phyloP scores from a whole-genome alignment of 2,329 filamentous ascomycete species.

The Elsinoe fawcettii region DNA sequence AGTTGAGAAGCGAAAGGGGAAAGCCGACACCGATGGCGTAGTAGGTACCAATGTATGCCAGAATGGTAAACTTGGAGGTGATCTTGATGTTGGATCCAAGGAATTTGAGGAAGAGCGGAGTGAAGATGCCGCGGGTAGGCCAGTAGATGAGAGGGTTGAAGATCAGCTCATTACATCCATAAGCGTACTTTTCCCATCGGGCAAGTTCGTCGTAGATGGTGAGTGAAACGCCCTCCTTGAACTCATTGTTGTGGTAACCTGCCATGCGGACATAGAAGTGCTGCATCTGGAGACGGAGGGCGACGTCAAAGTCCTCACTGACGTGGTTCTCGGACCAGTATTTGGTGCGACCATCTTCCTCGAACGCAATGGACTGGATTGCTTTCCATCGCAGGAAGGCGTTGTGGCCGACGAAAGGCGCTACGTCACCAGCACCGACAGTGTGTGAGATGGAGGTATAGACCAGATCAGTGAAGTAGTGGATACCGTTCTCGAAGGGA shows the following conservation, averaged over 20 bases:
- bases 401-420: conserved; percentile 73
- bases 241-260: conserved; percentile 65
- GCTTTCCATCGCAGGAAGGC: conserved; percentile 69
- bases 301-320: conserved; percentile 76
- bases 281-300: conserved; percentile 62
- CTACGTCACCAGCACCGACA: conserved; percentile 68
- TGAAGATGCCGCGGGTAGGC: conserved; percentile 68
- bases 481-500: conserved; percentile 44
- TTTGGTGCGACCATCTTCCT: conserved; percentile 61
- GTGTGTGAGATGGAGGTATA: conserved; percentile 69
- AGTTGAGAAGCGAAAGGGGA: conserved; percentile 65
- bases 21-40: conserved; percentile 70
- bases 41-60: conserved; percentile 72
- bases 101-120: conserved; percentile 69
- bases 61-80: conserved; percentile 66
- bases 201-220: conserved; percentile 78
- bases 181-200: conserved; percentile 81
- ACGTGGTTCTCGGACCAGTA: conserved; percentile 76
- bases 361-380: conserved; percentile 64
- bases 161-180: conserved; percentile 72
- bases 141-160: conserved; percentile 71
- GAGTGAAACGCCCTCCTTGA: conserved; percentile 75
- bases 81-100: conserved; percentile 64
- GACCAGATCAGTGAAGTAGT: conserved; percentile 53
- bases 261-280: conserved; percentile 67